phyloP scores from a whole-genome alignment of 2,329 filamentous ascomycete genomes.

The Lojkania enalia region DNA sequence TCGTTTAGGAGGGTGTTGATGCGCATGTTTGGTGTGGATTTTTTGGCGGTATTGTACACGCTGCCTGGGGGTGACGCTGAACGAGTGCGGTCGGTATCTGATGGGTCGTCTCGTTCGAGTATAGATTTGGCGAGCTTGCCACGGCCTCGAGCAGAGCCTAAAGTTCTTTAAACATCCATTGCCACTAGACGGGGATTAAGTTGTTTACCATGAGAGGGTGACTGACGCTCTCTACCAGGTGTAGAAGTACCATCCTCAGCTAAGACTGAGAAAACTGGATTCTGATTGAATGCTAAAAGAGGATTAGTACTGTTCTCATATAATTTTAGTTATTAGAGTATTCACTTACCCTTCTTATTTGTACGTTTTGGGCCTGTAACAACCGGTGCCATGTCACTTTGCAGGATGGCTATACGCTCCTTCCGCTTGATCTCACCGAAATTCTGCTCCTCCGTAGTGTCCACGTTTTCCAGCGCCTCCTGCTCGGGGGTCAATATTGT shows the following conservation, averaged over 20 bases:
- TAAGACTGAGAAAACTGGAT: slow-evolving; percentile 47
- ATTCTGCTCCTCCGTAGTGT: slow-evolving; percentile 68
- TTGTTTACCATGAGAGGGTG: slow-evolving; percentile 42
- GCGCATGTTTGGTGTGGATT: slow-evolving; percentile 48
- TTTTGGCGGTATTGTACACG: slow-evolving; percentile 45
- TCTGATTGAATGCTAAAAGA: slow-evolving; percentile 43
- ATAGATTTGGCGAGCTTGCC: slow-evolving; percentile 40
- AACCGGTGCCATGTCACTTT: slow-evolving; percentile 72
- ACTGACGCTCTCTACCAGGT: slow-evolving; percentile 44
- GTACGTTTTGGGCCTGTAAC: slow-evolving; percentile 57
- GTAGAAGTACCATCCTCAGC: slow-evolving; percentile 46
- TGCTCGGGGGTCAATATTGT: slow-evolving; percentile 67
- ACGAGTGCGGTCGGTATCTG: slow-evolving; percentile 53
- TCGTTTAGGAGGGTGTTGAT: slow-evolving; percentile 55
- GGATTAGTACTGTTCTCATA: slow-evolving; percentile 11
- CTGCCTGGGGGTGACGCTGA: slow-evolving; percentile 49
- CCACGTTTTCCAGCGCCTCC: slow-evolving; percentile 71
- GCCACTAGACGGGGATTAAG: not conserved
- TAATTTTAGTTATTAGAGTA: not conserved
- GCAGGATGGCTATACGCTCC: slow-evolving; percentile 72
- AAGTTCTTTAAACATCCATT: slow-evolving; percentile 5
- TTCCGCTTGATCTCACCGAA: slow-evolving; percentile 75
- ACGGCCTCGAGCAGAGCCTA: slow-evolving; percentile 42
- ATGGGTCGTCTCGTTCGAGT: slow-evolving; percentile 43
- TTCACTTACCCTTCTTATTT: slow-evolving; percentile 49